These are phyloP conservation scores for Monilinia laxa DNA, from an alignment of 2,329 filamentous ascomycete species.

Conservation along the genomic window DNA sequence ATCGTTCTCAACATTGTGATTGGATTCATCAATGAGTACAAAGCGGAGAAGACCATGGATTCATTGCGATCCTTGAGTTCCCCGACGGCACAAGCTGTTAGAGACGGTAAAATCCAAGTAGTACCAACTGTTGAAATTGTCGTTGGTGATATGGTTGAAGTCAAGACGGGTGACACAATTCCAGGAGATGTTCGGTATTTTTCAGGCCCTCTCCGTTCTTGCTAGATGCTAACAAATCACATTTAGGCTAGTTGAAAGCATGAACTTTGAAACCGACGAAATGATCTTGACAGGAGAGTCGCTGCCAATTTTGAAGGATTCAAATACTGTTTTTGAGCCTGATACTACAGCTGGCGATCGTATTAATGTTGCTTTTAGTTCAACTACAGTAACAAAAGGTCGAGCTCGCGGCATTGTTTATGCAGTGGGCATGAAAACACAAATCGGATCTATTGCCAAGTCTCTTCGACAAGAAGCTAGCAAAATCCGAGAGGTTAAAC, in stretches of 20 bases:
- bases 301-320: conserved; percentile 55
- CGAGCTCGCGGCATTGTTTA: conserved; percentile 60
- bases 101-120: conserved; percentile 50
- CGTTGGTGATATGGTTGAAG: conserved; percentile 57
- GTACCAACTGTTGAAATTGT: conserved; percentile 56
- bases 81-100: conserved; percentile 51
- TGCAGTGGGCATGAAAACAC: conserved; percentile 59
- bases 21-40: conserved; percentile 55
- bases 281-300: conserved; percentile 63
- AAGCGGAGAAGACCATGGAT: conserved; percentile 54
- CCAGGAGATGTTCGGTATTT: conserved; percentile 44
- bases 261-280: conserved; percentile 60
- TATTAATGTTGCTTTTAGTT: conserved; percentile 61
- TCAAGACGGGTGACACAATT: conserved; percentile 50
- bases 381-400: conserved; percentile 61
- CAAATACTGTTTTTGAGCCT: conserved; percentile 49
- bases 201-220: background rate
- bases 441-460: conserved; percentile 64
- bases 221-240: conserved; percentile 24
- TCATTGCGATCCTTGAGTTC: conserved; percentile 51
- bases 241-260: conserved; percentile 48
- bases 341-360: conserved; percentile 60
- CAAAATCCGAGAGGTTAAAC: conserved; percentile 48
- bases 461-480: conserved; percentile 55
- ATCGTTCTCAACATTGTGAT: conserved; percentile 59